These are phyloP conservation scores for Aspergillus transmontanensis DNA, from an alignment of 2,329 filamentous ascomycete genomes.

Conservation along the genomic window DNA sequence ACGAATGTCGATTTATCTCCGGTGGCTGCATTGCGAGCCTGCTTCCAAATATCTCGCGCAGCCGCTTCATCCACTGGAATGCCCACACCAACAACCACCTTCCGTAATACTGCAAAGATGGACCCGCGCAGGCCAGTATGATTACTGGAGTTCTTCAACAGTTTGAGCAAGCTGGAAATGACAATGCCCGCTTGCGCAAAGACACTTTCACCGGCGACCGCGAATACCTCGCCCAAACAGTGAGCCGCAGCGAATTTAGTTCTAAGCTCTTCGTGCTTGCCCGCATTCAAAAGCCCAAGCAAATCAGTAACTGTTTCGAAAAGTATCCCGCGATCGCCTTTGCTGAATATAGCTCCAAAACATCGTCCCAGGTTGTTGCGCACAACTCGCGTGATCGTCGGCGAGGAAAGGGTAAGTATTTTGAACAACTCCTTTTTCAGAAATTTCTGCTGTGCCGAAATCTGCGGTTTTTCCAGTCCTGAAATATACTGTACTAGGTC, in stretches of 20 bases:
- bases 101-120: conserved; percentile 73
- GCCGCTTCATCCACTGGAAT: conserved; percentile 79
- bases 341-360: conserved; percentile 77
- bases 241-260: conserved; percentile 84
- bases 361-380: conserved; percentile 86
- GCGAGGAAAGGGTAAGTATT: conserved; percentile 79
- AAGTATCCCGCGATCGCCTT: conserved; percentile 85
- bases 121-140: conserved; percentile 82
- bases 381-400: conserved; percentile 83
- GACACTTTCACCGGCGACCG: conserved; percentile 89
- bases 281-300: conserved; percentile 68
- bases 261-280: conserved; percentile 78
- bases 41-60: conserved; percentile 92
- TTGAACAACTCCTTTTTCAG: conserved; percentile 94
- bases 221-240: conserved; percentile 86
- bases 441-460: conserved; percentile 85
- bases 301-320: conserved; percentile 95
- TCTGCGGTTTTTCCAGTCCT: conserved; percentile 71
- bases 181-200: conserved; percentile 78
- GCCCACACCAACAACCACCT: conserved; percentile 74
- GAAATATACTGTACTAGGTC: conserved; percentile 78
- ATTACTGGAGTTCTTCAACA: conserved; percentile 75
- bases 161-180: conserved; percentile 71
- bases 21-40: conserved; percentile 73
- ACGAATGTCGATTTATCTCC: conserved; percentile 83